Base-by-base conservation (phyloP, 1,284 basidiomycete genomes). In the Pascua guehoae region DNA sequence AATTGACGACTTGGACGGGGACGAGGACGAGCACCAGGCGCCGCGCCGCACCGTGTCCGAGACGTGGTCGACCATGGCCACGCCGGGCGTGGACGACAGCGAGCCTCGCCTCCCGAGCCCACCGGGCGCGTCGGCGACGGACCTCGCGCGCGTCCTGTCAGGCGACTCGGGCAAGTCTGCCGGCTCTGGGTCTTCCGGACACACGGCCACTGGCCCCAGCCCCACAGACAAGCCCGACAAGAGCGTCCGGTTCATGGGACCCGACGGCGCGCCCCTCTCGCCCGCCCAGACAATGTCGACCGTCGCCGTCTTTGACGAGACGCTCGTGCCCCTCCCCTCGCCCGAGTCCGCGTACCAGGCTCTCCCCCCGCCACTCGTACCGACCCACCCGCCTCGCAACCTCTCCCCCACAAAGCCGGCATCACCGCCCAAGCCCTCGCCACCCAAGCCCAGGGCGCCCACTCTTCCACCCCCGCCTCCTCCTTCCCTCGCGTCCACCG, bases 201-300 rank as follows among this genome's bases (percentile, higher is more conserved):
- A 32, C 24, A 32, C 24, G 7, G 24, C 24, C 24, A 32, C 24
- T 7, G 24, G 24, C 24, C 24, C 24, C 24, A 7, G 24, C 24
- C 24, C 24, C 24, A 3, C 24, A 32, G 24, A 42, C 42, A 40
- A 58, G 16, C 68, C 69, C 41, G 69, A 60, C 54, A 75, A 72
- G 64, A 69, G 66, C 48, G 75, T 77, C 12, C 57, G 73, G 8
- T 77, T 77, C 55, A 66, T 66, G 51, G 75, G 75, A 9, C 74
- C 73, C 2, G 75, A 77, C 54, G 74, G 74, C 15, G 75, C 71
- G n/a, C 75, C 75, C 0, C 58, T 75, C 5, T 67, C 65, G 17
- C 75, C 75, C 2, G 69, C 69, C 1, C 62, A 61, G 32, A 73
- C 71, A 0, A 58, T 68, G 32, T 48, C 68, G n/a, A 67, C 65